Conservation (phyloP, 169 alveolate genomes). For the Toxoplasma gondii region DNA sequence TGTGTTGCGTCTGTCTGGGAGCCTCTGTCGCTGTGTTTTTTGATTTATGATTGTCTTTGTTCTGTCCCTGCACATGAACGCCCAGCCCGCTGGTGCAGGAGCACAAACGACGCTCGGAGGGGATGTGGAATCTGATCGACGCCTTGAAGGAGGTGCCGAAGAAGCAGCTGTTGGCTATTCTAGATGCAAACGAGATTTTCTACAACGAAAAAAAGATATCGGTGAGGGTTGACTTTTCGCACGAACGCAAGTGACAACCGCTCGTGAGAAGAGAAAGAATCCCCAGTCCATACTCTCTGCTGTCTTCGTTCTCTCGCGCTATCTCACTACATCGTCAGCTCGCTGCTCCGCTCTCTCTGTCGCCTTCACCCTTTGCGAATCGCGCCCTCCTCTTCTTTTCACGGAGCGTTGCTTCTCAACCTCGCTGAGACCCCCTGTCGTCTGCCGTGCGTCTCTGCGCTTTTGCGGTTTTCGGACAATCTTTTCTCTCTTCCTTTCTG, state of each 20-base stretch:
- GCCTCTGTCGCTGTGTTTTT: too few relatives aligned
- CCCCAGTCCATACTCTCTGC: too few relatives aligned
- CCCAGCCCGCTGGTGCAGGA: constrained; percentile 29
- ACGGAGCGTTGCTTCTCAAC: not conserved
- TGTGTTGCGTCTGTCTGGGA: too few relatives aligned
- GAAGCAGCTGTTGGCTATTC: constrained; percentile 64
- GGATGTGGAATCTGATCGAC: not conserved
- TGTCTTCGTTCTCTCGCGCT: not conserved
- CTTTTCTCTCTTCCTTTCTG: not conserved
- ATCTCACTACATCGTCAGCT: too few relatives aligned
- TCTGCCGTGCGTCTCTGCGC: not conserved
- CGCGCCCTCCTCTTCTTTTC: not conserved
- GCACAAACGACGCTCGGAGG: constrained; percentile 16
- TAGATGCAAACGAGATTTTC: constrained; percentile 63
- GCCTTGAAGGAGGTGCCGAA: constrained; percentile 53
- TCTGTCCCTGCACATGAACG: too few relatives aligned
- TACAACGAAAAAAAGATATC: constrained; percentile 61
- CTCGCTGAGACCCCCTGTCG: too few relatives aligned
- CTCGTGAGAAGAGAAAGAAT: too few relatives aligned
- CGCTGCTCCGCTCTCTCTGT: too few relatives aligned
- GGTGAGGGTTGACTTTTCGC: too few relatives aligned
- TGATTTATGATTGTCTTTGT: too few relatives aligned
- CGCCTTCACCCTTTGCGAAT: not conserved
- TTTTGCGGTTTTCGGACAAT: not conserved
- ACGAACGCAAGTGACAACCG: too few relatives aligned